Evolutionary conservation across 257 asterid genomes (phyloP).

Genomic region (Linaria vulgaris): DNA sequence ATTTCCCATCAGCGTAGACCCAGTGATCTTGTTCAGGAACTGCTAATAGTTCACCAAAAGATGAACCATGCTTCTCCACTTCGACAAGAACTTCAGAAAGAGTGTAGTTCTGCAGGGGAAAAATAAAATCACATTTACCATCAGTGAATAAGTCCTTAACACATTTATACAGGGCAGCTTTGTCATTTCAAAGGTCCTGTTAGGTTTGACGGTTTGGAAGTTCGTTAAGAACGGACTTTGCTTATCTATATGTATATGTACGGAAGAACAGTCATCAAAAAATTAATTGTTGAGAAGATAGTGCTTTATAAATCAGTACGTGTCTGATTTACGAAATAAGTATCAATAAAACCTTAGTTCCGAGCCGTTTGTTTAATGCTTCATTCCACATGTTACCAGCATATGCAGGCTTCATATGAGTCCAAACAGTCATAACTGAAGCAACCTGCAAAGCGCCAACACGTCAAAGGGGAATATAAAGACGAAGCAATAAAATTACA

Average conservation of each 20-base stretch:
- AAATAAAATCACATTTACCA: neutral
- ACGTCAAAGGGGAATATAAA: constrained; percentile 19
- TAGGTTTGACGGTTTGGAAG: no score
- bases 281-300: no score
- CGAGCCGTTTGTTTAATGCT: constrained; percentile 90
- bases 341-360: constrained; percentile 62
- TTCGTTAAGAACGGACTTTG: no score
- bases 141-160: no score
- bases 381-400: constrained; percentile 90
- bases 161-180: no score
- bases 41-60: constrained; percentile 77
- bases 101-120: constrained; percentile 53
- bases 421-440: constrained; percentile 87
- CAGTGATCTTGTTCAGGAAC: constrained; percentile 88
- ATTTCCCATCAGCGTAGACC: constrained; percentile 82
- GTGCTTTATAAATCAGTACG: no score
- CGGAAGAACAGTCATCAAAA: no score
- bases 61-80: constrained; percentile 79
- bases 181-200: no score
- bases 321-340: constrained; percentile 2
- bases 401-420: constrained; percentile 74
- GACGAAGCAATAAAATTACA: constrained; percentile 6
- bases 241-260: no score
- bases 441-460: constrained; percentile 60
- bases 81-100: constrained; percentile 83